Evolutionary conservation across 352 stramenopile species (phyloP), one percentile per base, ranked within the genome.

Genomic region (Phytophthora crassamura): DNA sequence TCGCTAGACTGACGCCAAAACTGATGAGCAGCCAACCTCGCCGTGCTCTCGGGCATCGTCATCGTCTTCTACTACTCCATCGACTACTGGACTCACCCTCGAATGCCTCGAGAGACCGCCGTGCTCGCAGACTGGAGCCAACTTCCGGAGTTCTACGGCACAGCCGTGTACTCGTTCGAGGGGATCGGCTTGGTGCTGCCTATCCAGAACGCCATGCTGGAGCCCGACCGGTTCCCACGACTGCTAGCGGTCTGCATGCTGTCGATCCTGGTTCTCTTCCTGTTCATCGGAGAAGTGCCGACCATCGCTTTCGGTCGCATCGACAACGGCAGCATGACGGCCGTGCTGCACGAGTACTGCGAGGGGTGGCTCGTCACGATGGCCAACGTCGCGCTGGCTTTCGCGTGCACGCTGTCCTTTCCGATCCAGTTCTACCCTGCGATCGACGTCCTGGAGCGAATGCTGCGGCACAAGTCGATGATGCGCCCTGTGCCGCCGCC

Each of bases 31-130:
- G 84, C 82, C 15, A 93, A 91, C 51, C 57, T 82, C 7, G 81
- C 83, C 0, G 83, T 93, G 20, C 43, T 86, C 0, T 72, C 84
- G 5, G 85, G 81, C 9, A 91, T 93, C 43, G 64, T 49, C n/a
- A 93, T 93, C 41, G 85, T 93, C 6, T 93, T 93, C 61, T 93
- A 90, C 72, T 91, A 89, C 72, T 91, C 85, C 14, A 64, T 89
- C 42, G 68, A 74, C 48, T 93, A 90, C 47, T 81, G 77, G 52
- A 64, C 74, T 9, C 56, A 84, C 36, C 72, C 77, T 2, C 65
- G 45, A 11, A 55, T 74, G 4, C 60, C 60, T 14, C 66, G 54
- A 57, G 59, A 63, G 42, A 32, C 53, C 3, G 18, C 53, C 12
- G n/a, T 74, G 22, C 43, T 67, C n/a, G 66, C 49, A 34, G 74